A percentile compares a stretch with the other conserved stretches of the same genome.
Conservation (phyloP, 371 early-diverging fungal genomes). For the Mucor ambiguus region DNA sequence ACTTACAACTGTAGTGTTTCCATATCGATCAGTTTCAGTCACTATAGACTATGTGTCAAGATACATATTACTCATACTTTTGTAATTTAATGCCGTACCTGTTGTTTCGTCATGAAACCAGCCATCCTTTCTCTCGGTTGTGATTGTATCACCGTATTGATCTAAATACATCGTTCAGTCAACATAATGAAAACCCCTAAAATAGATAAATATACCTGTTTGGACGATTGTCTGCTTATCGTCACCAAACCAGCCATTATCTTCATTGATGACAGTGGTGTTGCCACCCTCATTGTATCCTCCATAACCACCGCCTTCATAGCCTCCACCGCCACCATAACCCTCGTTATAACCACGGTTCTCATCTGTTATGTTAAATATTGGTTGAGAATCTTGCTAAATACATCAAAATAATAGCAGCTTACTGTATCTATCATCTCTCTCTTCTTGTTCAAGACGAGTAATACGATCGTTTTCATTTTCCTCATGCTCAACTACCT, state of each 20-base stretch:
- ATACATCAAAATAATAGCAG: not conserved
- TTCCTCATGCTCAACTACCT: slow-evolving; percentile 45
- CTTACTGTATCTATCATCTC: slow-evolving; percentile 25
- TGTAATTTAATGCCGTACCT: slow-evolving; percentile 4
- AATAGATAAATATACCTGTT: not conserved
- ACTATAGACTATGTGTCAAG: slow-evolving; percentile 10
- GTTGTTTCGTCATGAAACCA: slow-evolving; percentile 40
- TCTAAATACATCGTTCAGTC: slow-evolving; percentile 19
- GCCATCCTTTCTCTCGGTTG: slow-evolving; percentile 34
- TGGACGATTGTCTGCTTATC: slow-evolving; percentile 41
- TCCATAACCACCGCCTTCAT: slow-evolving; percentile 3
- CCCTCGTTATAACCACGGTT: slow-evolving; percentile 11
- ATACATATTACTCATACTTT: not conserved
- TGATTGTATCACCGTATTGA: slow-evolving; percentile 39
- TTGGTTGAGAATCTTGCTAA: not conserved
- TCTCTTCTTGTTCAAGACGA: slow-evolving; percentile 30
- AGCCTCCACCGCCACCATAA: slow-evolving; percentile 21
- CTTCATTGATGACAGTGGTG: slow-evolving; percentile 45
- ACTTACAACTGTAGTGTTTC: slow-evolving; percentile 34
- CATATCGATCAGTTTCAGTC: slow-evolving; percentile 40
- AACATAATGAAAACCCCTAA: not conserved
- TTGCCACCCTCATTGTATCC: slow-evolving; percentile 5
- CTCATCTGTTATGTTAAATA: slow-evolving; percentile 4
- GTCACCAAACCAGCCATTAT: slow-evolving; percentile 43
- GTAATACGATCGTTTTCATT: slow-evolving; percentile 35